These are phyloP conservation scores for Gossypium longicalyx DNA, from an alignment of 345 rosid genomes.

Conservation along the genomic window DNA sequence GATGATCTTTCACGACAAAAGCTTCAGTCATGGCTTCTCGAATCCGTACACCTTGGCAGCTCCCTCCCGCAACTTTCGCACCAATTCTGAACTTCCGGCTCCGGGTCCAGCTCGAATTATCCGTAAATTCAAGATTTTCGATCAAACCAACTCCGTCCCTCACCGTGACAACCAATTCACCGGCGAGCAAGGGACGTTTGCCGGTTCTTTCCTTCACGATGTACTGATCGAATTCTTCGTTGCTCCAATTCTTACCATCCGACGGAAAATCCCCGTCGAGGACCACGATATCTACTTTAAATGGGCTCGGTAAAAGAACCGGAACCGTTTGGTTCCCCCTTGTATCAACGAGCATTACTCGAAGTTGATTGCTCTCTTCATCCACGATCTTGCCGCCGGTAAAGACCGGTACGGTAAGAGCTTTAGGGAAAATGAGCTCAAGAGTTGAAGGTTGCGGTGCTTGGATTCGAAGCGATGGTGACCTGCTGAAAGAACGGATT, in stretches of 20 bases:
- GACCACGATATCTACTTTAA: constrained; percentile 67
- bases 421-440: constrained; percentile 30
- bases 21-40: constrained; percentile 75
- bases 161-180: constrained; percentile 50
- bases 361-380: constrained; percentile 40
- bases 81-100: constrained; percentile 76
- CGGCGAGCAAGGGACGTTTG: constrained; percentile 83
- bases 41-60: constrained; percentile 42
- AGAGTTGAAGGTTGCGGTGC: constrained; percentile 41
- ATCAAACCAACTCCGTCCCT: constrained; percentile 48
- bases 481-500: constrained; percentile 29
- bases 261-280: constrained; percentile 77
- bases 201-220: constrained; percentile 74
- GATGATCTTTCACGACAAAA: constrained; percentile 84
- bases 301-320: constrained; percentile 33
- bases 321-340: constrained; percentile 13
- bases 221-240: constrained; percentile 50
- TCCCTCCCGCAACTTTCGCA: constrained; percentile 51
- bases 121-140: constrained; percentile 75
- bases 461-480: constrained; percentile 46
- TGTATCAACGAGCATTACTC: constrained; percentile 43
- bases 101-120: constrained; percentile 93
- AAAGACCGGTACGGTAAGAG: constrained; percentile 31
- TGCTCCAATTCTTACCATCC: constrained; percentile 45
- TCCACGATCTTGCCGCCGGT: constrained; percentile 49